Evolutionary conservation across 345 rosid species (phyloP), one percentile per base, ranked within the genome.

Genomic region (Jatropha curcas): DNA sequence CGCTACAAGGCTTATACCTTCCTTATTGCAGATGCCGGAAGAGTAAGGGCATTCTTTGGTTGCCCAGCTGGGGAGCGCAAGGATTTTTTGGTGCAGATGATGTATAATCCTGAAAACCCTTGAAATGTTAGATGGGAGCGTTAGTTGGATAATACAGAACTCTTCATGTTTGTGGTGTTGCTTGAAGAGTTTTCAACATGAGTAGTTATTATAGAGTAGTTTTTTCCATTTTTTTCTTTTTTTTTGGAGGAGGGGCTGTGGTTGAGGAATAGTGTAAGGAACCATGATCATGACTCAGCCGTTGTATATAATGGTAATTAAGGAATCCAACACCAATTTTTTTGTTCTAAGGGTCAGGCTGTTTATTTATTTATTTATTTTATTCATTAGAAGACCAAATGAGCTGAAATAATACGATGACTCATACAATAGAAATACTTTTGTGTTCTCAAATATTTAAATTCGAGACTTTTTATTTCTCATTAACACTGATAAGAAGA

Each of bases 11-110:
- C 74, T 14, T 77, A 52, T 48, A 56, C 70, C 7, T 69, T 65
- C 72, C 70, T 79, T 17, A 57, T 67, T 55, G 73, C 51, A 43
- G 62, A 48, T 50, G 62, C 79, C n/a, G 69, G 71, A 28, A 67
- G 67, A 48, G 56, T 51, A 30, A 70, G 73, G 33, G 70, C 60
- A 14, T 65, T 74, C 46, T 75, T 67, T 46, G 77, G 74, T 46
- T 75, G 64, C 77, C 71, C 74, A 31, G 20, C 67, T 13, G 73
- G n/a, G 67, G 80, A 73, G 73, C 72, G 56, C 59, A 50, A 73
- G 39, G 73, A 73, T 12, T 58, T 68, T 64, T 58, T 80, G 34
- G 24, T 68, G 77, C 77, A 68, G 67, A 63, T 61, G 67, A 75
- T 80, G 77, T 57, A 66, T 48, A 46, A 63, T 6, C 57, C 70